These are phyloP conservation scores for Turritis glabra DNA, from an alignment of 345 rosid species.

Conservation along the genomic window DNA sequence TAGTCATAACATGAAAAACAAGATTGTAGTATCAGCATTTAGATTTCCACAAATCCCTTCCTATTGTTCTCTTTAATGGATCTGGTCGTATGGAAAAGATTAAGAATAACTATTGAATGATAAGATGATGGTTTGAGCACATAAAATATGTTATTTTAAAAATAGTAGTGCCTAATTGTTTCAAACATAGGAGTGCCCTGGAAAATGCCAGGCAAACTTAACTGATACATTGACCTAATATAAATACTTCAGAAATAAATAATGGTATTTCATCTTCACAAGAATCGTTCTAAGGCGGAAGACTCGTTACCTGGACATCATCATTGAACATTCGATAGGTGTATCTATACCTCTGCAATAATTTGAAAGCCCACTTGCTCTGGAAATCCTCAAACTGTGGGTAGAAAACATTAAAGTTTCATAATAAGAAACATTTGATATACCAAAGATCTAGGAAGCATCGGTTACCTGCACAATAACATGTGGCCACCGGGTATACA, in stretches of 20 bases:
- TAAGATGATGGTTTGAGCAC: constrained; percentile 8
- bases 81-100: background rate
- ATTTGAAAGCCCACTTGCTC: constrained; percentile 99
- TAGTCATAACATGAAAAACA: background rate
- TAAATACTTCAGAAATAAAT: background rate
- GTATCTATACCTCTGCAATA: constrained; percentile 86
- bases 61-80: background rate
- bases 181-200: background rate
- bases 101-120: constrained; percentile 10
- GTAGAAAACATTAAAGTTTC: background rate
- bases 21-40: constrained; percentile 1
- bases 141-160: constrained; percentile 4
- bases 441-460: constrained; percentile 22
- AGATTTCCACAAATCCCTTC: background rate
- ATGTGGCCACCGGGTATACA: constrained; percentile 95
- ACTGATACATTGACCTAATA: constrained; percentile 1
- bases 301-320: constrained; percentile 87
- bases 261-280: constrained; percentile 5
- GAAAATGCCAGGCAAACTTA: constrained; percentile 3
- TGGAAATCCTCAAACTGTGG: constrained; percentile 97
- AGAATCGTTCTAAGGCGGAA: constrained; percentile 1
- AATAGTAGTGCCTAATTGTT: background rate
- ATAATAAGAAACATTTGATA: background rate
- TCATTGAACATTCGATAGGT: constrained; percentile 92
- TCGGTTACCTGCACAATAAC: constrained; percentile 88